A percentile compares a stretch with the other conserved stretches of the same genome.
Evolutionary conservation across 2,329 filamentous ascomycete genomes (phyloP).

Genomic region (Colletotrichum lentis): DNA sequence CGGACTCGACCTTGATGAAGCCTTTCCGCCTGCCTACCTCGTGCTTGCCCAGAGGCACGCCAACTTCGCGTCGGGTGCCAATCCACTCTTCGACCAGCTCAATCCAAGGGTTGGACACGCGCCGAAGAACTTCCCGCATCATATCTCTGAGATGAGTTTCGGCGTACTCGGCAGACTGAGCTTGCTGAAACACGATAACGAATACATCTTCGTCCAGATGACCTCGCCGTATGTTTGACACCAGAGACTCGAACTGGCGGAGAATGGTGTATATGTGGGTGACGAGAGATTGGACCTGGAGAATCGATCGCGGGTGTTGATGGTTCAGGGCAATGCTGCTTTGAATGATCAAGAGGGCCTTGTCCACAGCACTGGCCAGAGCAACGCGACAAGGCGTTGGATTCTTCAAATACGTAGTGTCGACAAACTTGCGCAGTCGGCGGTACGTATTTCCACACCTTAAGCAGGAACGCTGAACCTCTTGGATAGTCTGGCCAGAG

Average conservation of each 20-base stretch:
- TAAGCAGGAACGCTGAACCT: slow-evolving; percentile 57
- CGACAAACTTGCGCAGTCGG: slow-evolving; percentile 57
- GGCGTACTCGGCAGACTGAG: slow-evolving; percentile 70
- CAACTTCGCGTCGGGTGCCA: slow-evolving; percentile 68
- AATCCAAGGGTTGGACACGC: slow-evolving; percentile 72
- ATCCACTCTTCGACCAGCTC: slow-evolving; percentile 77
- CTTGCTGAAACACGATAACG: slow-evolving; percentile 67
- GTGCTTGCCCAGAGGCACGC: slow-evolving; percentile 61
- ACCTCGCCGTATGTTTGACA: slow-evolving; percentile 55
- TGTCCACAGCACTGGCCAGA: slow-evolving; percentile 59
- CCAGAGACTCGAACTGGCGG: slow-evolving; percentile 59
- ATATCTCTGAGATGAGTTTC: slow-evolving; percentile 68
- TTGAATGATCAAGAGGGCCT: slow-evolving; percentile 59
- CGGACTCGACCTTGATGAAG: slow-evolving; percentile 68
- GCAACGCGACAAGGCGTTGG: slow-evolving; percentile 60
- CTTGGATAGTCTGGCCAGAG: slow-evolving; percentile 58
- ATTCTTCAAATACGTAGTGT: slow-evolving; percentile 55
- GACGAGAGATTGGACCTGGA: slow-evolving; percentile 62
- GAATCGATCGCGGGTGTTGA: slow-evolving; percentile 55
- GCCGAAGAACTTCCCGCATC: slow-evolving; percentile 71
- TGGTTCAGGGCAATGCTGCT: slow-evolving; percentile 56
- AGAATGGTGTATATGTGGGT: slow-evolving; percentile 59
- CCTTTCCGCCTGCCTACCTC: slow-evolving; percentile 57
- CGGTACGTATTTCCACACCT: slow-evolving; percentile 58
- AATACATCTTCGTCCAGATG: slow-evolving; percentile 68